Conservation (phyloP, 116 monocot genomes). For the Posidonia oceanica region DNA sequence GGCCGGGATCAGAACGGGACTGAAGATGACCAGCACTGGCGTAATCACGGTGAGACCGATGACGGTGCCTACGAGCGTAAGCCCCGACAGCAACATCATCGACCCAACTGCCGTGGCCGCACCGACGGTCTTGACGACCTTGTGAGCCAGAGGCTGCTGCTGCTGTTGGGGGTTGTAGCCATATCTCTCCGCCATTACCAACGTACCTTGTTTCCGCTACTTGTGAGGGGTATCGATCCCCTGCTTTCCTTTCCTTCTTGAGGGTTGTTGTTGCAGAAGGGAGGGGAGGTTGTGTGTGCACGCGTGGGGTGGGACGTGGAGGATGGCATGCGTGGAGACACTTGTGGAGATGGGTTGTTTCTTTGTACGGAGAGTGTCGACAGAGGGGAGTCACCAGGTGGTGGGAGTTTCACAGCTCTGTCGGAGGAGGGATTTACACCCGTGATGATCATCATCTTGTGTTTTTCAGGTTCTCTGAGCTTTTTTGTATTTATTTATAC, state of each 20-base stretch:
- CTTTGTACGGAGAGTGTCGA: not conserved
- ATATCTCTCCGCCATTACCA: no score
- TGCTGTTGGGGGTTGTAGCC: not conserved
- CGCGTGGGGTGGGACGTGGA: not conserved
- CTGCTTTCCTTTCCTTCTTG: not conserved
- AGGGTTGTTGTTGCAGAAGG: not conserved
- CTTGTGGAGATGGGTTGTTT: not conserved
- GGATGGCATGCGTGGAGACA: not conserved
- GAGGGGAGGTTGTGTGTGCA: not conserved
- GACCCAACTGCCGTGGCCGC: conserved; percentile 45
- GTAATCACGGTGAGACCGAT: conserved; percentile 38
- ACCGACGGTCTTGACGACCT: conserved; percentile 14
- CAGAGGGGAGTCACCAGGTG: not conserved
- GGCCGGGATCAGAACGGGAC: conserved; percentile 61
- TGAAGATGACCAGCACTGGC: conserved; percentile 56
- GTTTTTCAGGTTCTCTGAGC: no score
- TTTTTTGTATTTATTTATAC: no score
- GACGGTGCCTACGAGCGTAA: conserved; percentile 46
- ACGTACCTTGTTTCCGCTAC: not conserved
- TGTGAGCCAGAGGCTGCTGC: conserved; percentile 10
- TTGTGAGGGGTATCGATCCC: not conserved
- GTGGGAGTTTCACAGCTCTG: not conserved
- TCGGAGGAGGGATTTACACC: not conserved
- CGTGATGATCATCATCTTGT: not conserved
- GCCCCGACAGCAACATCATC: conserved; percentile 49